Evolutionary conservation across 306 rosid species (phyloP).

Genomic region (apple (Malus domestica)): ASM211411v1 NC_041793.1:36744501-36745000

Average conservation of each 20-base stretch:
- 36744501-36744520: neutral
- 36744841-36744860: conserved; percentile 89
- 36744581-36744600: conserved; percentile 95
- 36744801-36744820: conserved; percentile 97
- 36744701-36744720: conserved; percentile 99
- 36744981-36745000: neutral
- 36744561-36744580: conserved; percentile 96
- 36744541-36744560: conserved; percentile 1
- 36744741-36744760: conserved; percentile 97
- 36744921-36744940: neutral
- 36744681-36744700: conserved; percentile 87
- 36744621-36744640: conserved; percentile 99
- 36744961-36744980: neutral
- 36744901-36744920: conserved; percentile 11
- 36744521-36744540: neutral
- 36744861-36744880: conserved; percentile 99
- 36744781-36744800: conserved; percentile 73
- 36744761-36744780: conserved; percentile 86
- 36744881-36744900: conserved; percentile 54
- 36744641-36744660: conserved; percentile 95
- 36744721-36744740: conserved; percentile 98
- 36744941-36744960: neutral
- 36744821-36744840: conserved; percentile 86
- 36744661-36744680: conserved; percentile 88
- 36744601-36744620: conserved; percentile 98